phyloP scores from a whole-genome alignment of 805 yeast genomes.

The Schizosaccharomyces pombe region ASM294v3 CU329670.1:2220001-2220500 shows the following conservation, averaged over 20 bases:
- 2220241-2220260: conserved; percentile 49
- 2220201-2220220: conserved; percentile 69
- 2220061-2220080: conserved; percentile 43
- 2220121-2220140: conserved; percentile 53
- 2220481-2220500: conserved; percentile 53
- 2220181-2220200: conserved; percentile 77
- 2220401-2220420: conserved; percentile 89
- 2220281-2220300: conserved; percentile 92
- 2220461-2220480: conserved; percentile 78
- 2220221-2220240: conserved; percentile 61
- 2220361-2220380: conserved; percentile 70
- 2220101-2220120: conserved; percentile 63
- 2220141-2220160: conserved; percentile 25
- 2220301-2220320: conserved; percentile 76
- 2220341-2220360: conserved; percentile 78
- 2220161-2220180: conserved; percentile 69
- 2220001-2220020: conserved; percentile 21
- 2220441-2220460: conserved; percentile 63
- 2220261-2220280: conserved; percentile 86
- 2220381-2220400: conserved; percentile 95
- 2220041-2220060: conserved; percentile 42
- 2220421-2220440: conserved; percentile 51
- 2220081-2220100: conserved; percentile 72
- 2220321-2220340: conserved; percentile 53
- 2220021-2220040: conserved; percentile 50